Base-by-base conservation (phyloP, 768 basidiomycete species). In the Leccinellum luteum region DNA sequence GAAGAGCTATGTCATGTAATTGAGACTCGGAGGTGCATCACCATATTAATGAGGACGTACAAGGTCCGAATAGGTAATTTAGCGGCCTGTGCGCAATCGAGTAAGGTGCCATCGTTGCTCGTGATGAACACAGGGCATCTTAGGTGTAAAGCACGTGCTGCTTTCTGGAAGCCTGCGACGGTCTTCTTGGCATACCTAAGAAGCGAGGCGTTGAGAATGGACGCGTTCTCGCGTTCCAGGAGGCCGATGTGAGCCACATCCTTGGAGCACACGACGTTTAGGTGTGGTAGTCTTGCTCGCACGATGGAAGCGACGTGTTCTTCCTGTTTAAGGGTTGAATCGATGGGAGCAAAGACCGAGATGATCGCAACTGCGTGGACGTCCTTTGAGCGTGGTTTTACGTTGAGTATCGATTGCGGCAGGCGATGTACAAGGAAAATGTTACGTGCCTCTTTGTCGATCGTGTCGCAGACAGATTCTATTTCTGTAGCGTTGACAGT, bases 161-260 rank as follows among this genome's bases (percentile, higher is more conserved):
- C 83, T 1, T 68, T 70, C 61, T 80, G 69, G 68, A 86, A 87
- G 15, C 81, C 81, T 1, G 69, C 60, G 41, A 87, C 79, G 1
- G 85, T 85, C 49, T 73, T 75, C 50, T 76, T 78, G 0, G 86
- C 85, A 67, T 83, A 87, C 30, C 76, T 69, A 34, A 84, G 75
- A 62, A 87, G 79, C 3, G 85, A 82, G 1, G 85, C 85, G 60
- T 87, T 88, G 58, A 87, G 76, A 58, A 88, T 86, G 14, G 84
- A 70, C 0, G 87, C 86, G 55, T 88, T 87, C 65, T 87, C 86
- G 45, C 86, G 78, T 60, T 85, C 83, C 15, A 86, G 69, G 51
- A 87, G 74, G 32, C 84, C 83, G 23, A 85, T 74, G 64, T 81
- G 80, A 8, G 79, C 84, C 43, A 85, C 84, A 53, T 83, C 79